Evolutionary conservation across 352 stramenopile species (phyloP), one percentile per base, ranked within the genome.

Genomic region (Phytophthora citricola): DNA sequence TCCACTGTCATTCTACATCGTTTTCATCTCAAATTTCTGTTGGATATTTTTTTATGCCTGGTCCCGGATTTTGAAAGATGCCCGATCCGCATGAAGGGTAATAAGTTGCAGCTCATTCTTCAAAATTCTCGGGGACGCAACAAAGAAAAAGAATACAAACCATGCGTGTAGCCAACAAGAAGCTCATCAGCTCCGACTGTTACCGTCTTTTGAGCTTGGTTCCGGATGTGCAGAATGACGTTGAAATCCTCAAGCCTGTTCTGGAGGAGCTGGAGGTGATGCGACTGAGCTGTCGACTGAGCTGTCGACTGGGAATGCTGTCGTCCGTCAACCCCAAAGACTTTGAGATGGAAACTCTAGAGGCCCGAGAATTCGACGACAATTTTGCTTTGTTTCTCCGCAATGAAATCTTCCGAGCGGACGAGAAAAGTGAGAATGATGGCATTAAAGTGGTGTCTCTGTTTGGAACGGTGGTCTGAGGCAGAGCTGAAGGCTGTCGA

Each of bases 191-290:
- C 26, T 50, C 65, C 40, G 50, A 75, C 38, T 86, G 76, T 49
- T 93, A 91, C 58, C 79, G 81, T 6, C 39, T 93, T 20, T 14
- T 94, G 61, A 75, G 66, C 20, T 71, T 91, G 36, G 55, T 79
- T 4, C n/a, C 64, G 0, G 79, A 90, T 26, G 65, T 76, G 5
- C 84, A 94, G 36, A 89, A 91, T 44, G 83, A 87, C 50, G 78
- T 81, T 4, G 79, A 87, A 50, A 74, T 92, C 5, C 55, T 91
- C 24, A 92, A 95, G 44, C 75, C 85, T 0, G 76, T 92, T 32
- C 56, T 93, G 11, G 66, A 81, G 5, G 87, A 95, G 40, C 26
- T 84, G 27, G 87, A 93, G 20, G 72, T 95, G 4, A 72, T 92
- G 62, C 83, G 83, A 0, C 58, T 94, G 48, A 20, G 17, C 17